Evolutionary conservation across 176 grass and related monocot genomes (phyloP).

Genomic region (Oryza glaberrima): DNA sequence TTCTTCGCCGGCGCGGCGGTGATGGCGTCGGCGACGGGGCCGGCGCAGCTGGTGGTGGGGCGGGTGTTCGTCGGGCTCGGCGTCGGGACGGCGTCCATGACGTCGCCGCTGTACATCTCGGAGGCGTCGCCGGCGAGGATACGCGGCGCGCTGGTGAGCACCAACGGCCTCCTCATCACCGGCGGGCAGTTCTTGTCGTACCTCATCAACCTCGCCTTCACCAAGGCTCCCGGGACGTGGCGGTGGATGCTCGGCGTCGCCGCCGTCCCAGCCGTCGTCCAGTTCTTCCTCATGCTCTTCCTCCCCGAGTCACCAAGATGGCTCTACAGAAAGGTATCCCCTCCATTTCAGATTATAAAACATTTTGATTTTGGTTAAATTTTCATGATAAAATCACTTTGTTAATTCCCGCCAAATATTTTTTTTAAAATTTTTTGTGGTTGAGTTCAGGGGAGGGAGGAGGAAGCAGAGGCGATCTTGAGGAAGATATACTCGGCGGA

Average conservation of each 20-base stretch:
- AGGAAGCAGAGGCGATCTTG: slow-evolving; percentile 68
- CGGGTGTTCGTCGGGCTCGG: slow-evolving; percentile 78
- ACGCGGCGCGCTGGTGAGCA: slow-evolving; percentile 83
- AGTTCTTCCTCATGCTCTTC: slow-evolving; percentile 71
- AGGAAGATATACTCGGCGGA: slow-evolving; percentile 57
- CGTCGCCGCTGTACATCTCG: slow-evolving; percentile 83
- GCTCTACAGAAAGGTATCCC: slow-evolving; percentile 77
- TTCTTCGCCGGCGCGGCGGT: slow-evolving; percentile 78
- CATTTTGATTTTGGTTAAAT: no score
- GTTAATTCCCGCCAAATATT: no score
- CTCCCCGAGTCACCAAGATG: slow-evolving; percentile 84
- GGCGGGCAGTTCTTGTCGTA: slow-evolving; percentile 89
- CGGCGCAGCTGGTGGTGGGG: slow-evolving; percentile 55
- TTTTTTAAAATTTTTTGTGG: no score
- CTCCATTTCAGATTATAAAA: no score
- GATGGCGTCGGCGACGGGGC: slow-evolving; percentile 62
- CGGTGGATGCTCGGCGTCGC: slow-evolving; percentile 94
- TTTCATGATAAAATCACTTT: no score
- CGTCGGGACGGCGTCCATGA: slow-evolving; percentile 95
- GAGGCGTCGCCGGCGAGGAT: slow-evolving; percentile 80
- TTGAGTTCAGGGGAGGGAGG: slow-evolving; percentile 38
- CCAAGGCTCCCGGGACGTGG: slow-evolving; percentile 81
- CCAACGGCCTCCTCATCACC: slow-evolving; percentile 84
- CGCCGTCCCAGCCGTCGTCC: slow-evolving; percentile 66
- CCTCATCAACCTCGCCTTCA: slow-evolving; percentile 89